Conservation (phyloP, 805 yeast species). For the Candida sakaeoensis region DNA sequence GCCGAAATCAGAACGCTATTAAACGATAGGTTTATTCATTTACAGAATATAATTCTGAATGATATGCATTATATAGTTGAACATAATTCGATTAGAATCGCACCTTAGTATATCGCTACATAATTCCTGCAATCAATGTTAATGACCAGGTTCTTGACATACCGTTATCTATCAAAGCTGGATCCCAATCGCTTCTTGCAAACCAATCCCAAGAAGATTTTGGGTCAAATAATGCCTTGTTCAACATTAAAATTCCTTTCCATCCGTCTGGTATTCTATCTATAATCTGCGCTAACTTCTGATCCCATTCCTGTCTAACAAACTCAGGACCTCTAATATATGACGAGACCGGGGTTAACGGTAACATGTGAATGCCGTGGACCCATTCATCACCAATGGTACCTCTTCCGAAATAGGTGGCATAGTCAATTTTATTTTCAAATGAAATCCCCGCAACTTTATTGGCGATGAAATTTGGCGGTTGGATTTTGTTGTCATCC, state of each 20-base stretch:
- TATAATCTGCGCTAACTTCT: constrained; percentile 42
- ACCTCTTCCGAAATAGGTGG: constrained; percentile 74
- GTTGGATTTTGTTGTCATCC: constrained; percentile 54
- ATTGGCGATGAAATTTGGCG: constrained; percentile 52
- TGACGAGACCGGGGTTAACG: constrained; percentile 65
- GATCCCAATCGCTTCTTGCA: constrained; percentile 48
- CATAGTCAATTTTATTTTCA: constrained; percentile 69
- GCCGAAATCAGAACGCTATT: constrained; percentile 4
- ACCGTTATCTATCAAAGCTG: constrained; percentile 70
- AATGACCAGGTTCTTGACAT: constrained; percentile 86
- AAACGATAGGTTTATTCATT: not conserved
- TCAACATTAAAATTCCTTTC: constrained; percentile 70
- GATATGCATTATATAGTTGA: constrained; percentile 2
- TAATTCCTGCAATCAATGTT: constrained; percentile 61
- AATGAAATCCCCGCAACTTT: constrained; percentile 72
- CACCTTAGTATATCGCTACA: constrained; percentile 1
- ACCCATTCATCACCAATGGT: constrained; percentile 55
- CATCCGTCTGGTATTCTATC: constrained; percentile 59
- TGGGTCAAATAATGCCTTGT: constrained; percentile 74
- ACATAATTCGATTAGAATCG: not conserved
- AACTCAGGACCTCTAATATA: constrained; percentile 52
- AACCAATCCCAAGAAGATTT: constrained; percentile 39
- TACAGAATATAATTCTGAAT: constrained; percentile 1
- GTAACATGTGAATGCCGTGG: constrained; percentile 77
- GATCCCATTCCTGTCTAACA: constrained; percentile 63